A percentile compares a stretch with the other conserved stretches of the same genome.
These are phyloP conservation scores for Globisporangium barbulae DNA, from an alignment of 352 stramenopile species.

Conservation along the genomic window DNA sequence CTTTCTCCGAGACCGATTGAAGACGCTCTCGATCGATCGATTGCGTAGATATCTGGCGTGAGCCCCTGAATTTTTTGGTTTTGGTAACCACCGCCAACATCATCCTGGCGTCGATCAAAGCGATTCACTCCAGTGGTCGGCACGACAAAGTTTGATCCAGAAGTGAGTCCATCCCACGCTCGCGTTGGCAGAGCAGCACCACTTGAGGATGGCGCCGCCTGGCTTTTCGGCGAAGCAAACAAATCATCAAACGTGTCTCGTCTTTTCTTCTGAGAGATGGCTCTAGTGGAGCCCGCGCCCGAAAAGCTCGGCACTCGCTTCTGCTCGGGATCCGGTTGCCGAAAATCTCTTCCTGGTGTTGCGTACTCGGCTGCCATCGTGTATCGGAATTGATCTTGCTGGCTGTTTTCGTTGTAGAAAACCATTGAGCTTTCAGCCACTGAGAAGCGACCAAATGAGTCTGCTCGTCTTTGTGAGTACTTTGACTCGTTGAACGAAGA, in stretches of 20 bases:
- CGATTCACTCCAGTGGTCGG: slow-evolving; percentile 36
- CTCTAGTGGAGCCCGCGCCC: background rate
- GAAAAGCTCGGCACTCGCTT: slow-evolving; percentile 5
- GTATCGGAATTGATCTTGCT: slow-evolving; percentile 27
- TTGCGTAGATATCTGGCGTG: slow-evolving; percentile 1
- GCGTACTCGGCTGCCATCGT: slow-evolving; percentile 25
- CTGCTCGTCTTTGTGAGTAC: background rate
- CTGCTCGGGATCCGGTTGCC: background rate
- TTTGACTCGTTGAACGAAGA: background rate
- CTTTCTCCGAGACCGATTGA: slow-evolving; percentile 19
- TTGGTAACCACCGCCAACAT: slow-evolving; percentile 2
- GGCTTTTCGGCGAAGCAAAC: slow-evolving; percentile 57
- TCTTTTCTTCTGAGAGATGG: slow-evolving; percentile 23
- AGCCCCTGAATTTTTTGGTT: background rate
- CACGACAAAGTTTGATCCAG: background rate
- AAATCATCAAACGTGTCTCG: slow-evolving; percentile 75
- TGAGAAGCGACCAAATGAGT: slow-evolving; percentile 9
- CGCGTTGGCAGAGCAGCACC: background rate
- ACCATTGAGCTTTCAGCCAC: slow-evolving; percentile 14
- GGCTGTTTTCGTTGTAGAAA: background rate
- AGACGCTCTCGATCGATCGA: slow-evolving; percentile 7
- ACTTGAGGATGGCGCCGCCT: background rate
- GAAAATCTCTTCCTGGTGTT: background rate
- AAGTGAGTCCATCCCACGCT: slow-evolving; percentile 13
- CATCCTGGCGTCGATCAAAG: slow-evolving; percentile 44